phyloP scores from a whole-genome alignment of 2,329 filamentous ascomycete species.

The Aureobasidium sp. region DNA sequence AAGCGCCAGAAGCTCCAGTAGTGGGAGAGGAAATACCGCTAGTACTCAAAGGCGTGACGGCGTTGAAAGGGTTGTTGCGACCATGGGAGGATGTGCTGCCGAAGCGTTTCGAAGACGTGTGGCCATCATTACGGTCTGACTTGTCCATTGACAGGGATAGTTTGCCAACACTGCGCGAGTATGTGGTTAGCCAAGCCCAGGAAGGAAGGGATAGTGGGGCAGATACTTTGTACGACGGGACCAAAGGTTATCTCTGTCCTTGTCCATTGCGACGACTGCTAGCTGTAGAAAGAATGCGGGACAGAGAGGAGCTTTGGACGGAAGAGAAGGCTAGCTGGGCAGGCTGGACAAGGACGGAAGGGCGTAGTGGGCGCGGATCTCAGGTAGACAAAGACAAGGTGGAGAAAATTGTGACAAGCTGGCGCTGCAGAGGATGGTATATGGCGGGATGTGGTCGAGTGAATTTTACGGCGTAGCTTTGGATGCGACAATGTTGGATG shows the following conservation, averaged over 20 bases:
- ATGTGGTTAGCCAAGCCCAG: not conserved
- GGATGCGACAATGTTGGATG: not conserved
- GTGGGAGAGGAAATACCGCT: constrained; percentile 64
- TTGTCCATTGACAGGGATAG: constrained; percentile 76
- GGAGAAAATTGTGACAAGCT: constrained; percentile 11
- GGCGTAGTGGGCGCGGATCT: not conserved
- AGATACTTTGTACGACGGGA: constrained; percentile 72
- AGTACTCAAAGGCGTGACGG: constrained; percentile 60
- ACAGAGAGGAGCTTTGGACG: not conserved
- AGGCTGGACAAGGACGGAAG: constrained; percentile 10
- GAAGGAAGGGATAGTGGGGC: constrained; percentile 9
- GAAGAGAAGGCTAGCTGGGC: constrained; percentile 6
- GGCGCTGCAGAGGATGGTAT: not conserved
- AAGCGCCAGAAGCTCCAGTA: constrained; percentile 69
- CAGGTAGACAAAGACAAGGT: not conserved
- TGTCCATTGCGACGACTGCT: constrained; percentile 15
- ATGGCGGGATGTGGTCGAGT: not conserved
- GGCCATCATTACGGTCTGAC: constrained; percentile 42
- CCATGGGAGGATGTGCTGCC: constrained; percentile 63
- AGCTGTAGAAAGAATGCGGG: not conserved
- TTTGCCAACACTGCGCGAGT: constrained; percentile 61
- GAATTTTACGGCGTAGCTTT: not conserved
- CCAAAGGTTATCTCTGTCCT: constrained; percentile 46
- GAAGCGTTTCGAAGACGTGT: constrained; percentile 61
- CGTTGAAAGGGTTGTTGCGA: constrained; percentile 70